Evolutionary conservation across 371 early-diverging fungal genomes (phyloP), one percentile per base, ranked within the genome.

Genomic region (Mucor circinelloides): DNA sequence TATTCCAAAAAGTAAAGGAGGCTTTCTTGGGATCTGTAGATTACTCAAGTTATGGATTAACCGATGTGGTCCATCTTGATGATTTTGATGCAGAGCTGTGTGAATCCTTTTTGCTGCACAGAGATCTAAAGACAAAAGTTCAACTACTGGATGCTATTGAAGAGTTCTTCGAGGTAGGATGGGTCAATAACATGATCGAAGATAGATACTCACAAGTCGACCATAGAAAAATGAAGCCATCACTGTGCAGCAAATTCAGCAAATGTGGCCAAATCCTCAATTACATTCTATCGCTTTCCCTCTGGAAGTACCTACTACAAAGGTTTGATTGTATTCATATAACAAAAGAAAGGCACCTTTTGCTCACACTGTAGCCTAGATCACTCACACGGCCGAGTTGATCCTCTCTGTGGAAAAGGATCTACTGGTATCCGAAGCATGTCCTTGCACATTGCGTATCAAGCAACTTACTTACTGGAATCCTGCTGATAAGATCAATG

Each of bases 381-480:
- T 86, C 27, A 58, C 87, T 50, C 85, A 89, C 59, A 86, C 87
- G 0, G 87, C 87, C 0, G 91, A 91, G 57, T 71, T 90, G 12
- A 68, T 83, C 5, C 69, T 86, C 13, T 69, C 79, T 6, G 72
- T 73, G 23, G 66, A 71, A 21, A 76, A 83, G 28, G 79, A 83
- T 36, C 63, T 86, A 44, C 69, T 80, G 2, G 85, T 89, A 6
- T 86, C 89, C 2, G 85, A 87, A 31, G 78, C 89, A 13, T 80
- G 88, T 25, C 79, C 83, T 6, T 88, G 87, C 66, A 73, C 68
- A 3, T 56, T 91, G 15, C 70, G 74, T 17, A 77, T 91, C 48
- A 83, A 81, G n/a, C 88, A 86, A 70, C 82, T 89, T 2, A 78
- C 84, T 1, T 85, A 87, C 59, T 91, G 91, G 91, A 56, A 25